Evolutionary conservation across 2,329 filamentous ascomycete species (phyloP).

Genomic region (Pezicula neosporulosa): DNA sequence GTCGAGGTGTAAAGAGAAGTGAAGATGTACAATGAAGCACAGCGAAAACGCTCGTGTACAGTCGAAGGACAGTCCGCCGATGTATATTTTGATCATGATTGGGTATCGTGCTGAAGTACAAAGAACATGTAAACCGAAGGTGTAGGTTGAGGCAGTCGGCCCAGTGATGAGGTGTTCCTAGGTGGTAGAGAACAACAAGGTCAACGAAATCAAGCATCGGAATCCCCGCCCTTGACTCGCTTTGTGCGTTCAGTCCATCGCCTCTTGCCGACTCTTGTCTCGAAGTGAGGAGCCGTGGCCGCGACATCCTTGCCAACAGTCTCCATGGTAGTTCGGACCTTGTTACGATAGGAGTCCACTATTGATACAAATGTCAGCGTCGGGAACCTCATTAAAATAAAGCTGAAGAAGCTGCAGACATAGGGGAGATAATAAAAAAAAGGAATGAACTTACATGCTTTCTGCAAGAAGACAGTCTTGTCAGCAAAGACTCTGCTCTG

Average conservation of each 20-base stretch:
- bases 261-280: slow-evolving; percentile 83
- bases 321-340: slow-evolving; percentile 81
- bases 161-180: no score
- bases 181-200: no score
- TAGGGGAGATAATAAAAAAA: not conserved
- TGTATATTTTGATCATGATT: no score
- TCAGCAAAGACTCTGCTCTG: slow-evolving; percentile 90
- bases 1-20: no score
- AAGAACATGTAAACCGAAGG: no score
- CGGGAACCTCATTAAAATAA: not conserved
- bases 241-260: slow-evolving; percentile 61
- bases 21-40: no score
- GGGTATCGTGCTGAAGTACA: no score
- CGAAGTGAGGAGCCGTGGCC: slow-evolving; percentile 77
- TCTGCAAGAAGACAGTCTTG: slow-evolving; percentile 82
- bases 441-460: slow-evolving; percentile 68
- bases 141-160: no score
- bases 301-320: slow-evolving; percentile 72
- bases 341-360: slow-evolving; percentile 95
- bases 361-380: slow-evolving; percentile 7
- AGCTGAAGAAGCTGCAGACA: not conserved
- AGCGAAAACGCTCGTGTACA: no score
- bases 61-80: no score
- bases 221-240: slow-evolving; percentile 22
- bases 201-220: not conserved